Conservation (phyloP, 108 stramenopile genomes). For the Cyclostephanos tholiformis region DNA sequence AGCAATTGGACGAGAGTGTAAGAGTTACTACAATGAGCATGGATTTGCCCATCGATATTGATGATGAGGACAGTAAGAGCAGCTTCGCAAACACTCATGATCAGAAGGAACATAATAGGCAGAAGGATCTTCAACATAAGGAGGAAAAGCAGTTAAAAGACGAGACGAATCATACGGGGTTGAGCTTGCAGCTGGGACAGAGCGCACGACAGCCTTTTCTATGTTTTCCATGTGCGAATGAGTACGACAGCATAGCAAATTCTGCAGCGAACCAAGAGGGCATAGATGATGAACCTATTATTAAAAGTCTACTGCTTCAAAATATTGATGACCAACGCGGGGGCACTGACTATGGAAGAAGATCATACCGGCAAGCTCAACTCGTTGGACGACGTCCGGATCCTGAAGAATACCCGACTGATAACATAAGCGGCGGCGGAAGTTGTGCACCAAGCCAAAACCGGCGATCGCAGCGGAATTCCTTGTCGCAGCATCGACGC, state of each 20-base stretch:
- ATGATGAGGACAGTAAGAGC: no score
- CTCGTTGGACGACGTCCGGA: neutral
- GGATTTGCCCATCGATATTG: neutral
- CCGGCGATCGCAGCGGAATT: neutral
- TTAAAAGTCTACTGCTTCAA: neutral
- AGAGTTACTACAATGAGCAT: constrained; percentile 15
- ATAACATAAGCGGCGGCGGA: neutral
- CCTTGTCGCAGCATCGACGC: neutral
- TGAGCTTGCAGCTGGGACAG: neutral
- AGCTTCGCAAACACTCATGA: no score
- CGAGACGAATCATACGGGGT: neutral
- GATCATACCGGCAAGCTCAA: neutral
- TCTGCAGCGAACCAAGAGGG: neutral
- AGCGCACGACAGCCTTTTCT: neutral
- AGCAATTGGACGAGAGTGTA: constrained; percentile 1
- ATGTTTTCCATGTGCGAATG: neutral
- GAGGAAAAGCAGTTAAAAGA: neutral
- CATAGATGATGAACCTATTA: neutral
- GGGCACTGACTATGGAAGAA: neutral
- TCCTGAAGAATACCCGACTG: constrained; percentile 5
- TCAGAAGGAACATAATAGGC: no score
- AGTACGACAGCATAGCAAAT: neutral
- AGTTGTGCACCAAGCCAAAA: neutral
- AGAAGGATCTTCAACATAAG: neutral
- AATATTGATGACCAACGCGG: neutral